Base-by-base conservation (phyloP, 768 basidiomycete genomes). In the Trametes cubensis region DNA sequence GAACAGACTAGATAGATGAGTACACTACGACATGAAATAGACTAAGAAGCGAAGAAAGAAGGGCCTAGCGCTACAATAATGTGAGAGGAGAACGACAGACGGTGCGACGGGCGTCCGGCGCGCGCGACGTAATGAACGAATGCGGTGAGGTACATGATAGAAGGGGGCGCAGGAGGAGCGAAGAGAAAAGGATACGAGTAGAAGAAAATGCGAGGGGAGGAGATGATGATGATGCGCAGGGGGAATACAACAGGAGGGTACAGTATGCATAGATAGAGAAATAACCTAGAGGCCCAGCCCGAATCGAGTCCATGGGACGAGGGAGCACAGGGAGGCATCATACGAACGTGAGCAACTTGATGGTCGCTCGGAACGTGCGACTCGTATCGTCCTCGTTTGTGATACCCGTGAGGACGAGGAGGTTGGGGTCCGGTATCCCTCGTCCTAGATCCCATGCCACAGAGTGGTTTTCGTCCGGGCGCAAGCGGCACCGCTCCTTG, bases 271-370 rank as follows among this genome's bases (percentile, higher is more conserved):
- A 53, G 47, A 60, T 52, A 59, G 18, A 23, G 25, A 40, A 60
- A 52, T 60, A 60, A 53, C 44, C 41, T 54, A 52, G 28, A 30
- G 17, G 51, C 59, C 20, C 34, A 26, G 52, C 34, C 59, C 51
- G 42, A 7, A 21, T 40, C 46, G 38, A 30, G 38, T 26, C 25
- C 40, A 28, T 21, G 11, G 6, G 18, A 13, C 13, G 49, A 42
- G 42, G 23, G 13, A 34, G 23, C 28, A 21, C 20, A 13, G 11
- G 18, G 21, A n/a, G n/a, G 40, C 21, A 13, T 21, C 13, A 23
- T 39, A 40, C 5, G 39, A 41, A 11, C 28, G 55, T 8, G 53
- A 21, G 38, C 11, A 25, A 10, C 41, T 30, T 18, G 48, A 30
- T n/a, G 17, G 38, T 55, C 44, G 56, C 15, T 21, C n/a, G 17